A percentile compares a stretch with the other conserved stretches of the same genome.
These are phyloP conservation scores for Tremella mesenterica DNA, from an alignment of 768 basidiomycete genomes.

Conservation along the genomic window DNA sequence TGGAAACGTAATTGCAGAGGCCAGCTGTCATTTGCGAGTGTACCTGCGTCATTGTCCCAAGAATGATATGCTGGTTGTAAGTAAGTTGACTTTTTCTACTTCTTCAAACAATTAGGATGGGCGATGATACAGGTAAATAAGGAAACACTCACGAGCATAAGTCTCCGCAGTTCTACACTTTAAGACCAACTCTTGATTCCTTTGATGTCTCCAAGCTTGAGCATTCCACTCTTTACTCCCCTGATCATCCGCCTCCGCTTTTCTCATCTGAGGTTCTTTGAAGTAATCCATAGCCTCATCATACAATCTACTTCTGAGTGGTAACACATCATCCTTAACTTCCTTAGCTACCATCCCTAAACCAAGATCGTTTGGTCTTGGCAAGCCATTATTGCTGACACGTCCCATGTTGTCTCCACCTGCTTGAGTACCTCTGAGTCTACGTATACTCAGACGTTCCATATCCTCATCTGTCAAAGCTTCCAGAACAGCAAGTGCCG, in stretches of 20 bases:
- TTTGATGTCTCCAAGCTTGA: conserved; percentile 84
- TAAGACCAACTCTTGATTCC: conserved; percentile 69
- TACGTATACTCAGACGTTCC: conserved; percentile 71
- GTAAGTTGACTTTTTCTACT: too few relatives aligned
- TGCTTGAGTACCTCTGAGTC: conserved; percentile 45
- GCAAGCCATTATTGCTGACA: conserved; percentile 47
- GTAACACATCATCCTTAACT: conserved; percentile 74
- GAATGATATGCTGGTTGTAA: conserved; percentile 29
- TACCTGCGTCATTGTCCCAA: conserved; percentile 45
- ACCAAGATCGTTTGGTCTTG: conserved; percentile 46
- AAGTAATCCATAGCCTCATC: conserved; percentile 98
- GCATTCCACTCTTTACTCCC: conserved; percentile 89
- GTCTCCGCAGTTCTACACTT: conserved; percentile 63
- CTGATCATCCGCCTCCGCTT: conserved; percentile 90
- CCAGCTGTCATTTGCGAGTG: conserved; percentile 43
- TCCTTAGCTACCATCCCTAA: conserved; percentile 44
- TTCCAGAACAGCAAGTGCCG: conserved; percentile 56
- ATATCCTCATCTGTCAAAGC: conserved; percentile 89
- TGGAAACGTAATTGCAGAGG: conserved; percentile 68
- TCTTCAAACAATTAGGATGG: neutral
- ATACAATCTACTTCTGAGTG: conserved; percentile 82
- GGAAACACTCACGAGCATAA: conserved; percentile 68
- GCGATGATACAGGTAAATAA: too few relatives aligned
- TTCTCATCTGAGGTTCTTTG: conserved; percentile 97
- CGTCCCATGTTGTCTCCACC: conserved; percentile 36